Conservation (phyloP, 805 yeast species). For the Candida manassasensis region DNA sequence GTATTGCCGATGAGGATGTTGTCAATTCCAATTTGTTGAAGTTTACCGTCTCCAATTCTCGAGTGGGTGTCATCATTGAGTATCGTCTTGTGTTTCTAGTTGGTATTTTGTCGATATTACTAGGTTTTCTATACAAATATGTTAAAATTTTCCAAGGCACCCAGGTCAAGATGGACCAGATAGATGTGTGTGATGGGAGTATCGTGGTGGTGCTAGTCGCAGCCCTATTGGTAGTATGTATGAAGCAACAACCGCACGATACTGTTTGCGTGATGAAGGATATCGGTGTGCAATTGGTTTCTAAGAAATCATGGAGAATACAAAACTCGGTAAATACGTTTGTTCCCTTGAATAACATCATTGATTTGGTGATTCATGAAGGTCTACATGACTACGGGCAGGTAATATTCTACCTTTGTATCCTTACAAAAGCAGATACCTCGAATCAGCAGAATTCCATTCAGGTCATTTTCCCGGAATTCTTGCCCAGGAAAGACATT, state of each 20-base stretch:
- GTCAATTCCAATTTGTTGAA: slow-evolving; percentile 10
- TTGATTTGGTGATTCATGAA: slow-evolving; percentile 70
- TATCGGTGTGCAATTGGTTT: slow-evolving; percentile 44
- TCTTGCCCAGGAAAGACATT: slow-evolving; percentile 39
- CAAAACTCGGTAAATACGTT: slow-evolving; percentile 29
- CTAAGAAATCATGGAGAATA: slow-evolving; percentile 23
- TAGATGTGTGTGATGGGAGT: background rate
- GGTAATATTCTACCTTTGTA: slow-evolving; percentile 60
- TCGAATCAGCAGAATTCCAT: slow-evolving; percentile 14
- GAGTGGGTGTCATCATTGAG: background rate
- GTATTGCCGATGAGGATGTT: slow-evolving; percentile 10
- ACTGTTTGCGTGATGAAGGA: slow-evolving; percentile 38
- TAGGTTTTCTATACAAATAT: background rate
- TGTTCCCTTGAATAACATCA: slow-evolving; percentile 51
- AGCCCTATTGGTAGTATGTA: slow-evolving; percentile 13
- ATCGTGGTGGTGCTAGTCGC: slow-evolving; percentile 6
- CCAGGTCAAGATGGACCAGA: background rate
- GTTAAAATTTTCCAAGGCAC: too few species aligned
- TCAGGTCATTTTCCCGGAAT: slow-evolving; percentile 38
- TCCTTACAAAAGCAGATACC: slow-evolving; percentile 40
- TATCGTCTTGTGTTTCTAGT: background rate
- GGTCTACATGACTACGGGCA: slow-evolving; percentile 64
- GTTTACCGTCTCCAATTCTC: slow-evolving; percentile 11
- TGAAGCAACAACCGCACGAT: slow-evolving; percentile 38
- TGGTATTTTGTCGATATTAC: background rate